Evolutionary conservation across 176 grass and related monocot genomes (phyloP).

Genomic region (Carex myosuroides): DNA sequence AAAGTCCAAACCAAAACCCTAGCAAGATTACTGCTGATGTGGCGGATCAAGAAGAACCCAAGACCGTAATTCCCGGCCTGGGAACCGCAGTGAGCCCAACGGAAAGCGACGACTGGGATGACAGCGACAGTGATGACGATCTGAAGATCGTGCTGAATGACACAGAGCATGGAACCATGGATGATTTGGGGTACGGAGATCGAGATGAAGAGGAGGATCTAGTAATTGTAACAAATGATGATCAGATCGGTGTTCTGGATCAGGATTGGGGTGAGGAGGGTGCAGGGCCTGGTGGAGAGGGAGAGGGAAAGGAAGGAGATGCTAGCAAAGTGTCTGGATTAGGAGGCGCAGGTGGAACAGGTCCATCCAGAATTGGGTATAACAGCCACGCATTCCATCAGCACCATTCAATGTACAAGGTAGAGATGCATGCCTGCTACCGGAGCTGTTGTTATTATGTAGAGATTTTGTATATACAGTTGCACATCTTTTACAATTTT

Average conservation of each 20-base stretch:
- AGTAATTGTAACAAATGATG: slow-evolving; percentile 66
- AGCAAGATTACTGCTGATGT: not conserved
- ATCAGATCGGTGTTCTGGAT: slow-evolving; percentile 56
- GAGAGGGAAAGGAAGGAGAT: slow-evolving; percentile 65
- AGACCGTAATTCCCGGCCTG: slow-evolving; percentile 63
- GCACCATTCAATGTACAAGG: slow-evolving; percentile 98
- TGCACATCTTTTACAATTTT: not conserved
- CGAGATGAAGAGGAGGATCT: slow-evolving; percentile 69
- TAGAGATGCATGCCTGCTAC: slow-evolving; percentile 39
- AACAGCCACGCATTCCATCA: slow-evolving; percentile 63
- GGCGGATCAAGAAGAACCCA: slow-evolving; percentile 30
- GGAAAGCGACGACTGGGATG: slow-evolving; percentile 74
- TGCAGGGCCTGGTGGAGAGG: slow-evolving; percentile 26
- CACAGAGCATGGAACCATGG: slow-evolving; percentile 35
- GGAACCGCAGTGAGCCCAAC: slow-evolving; percentile 26
- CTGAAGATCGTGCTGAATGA: slow-evolving; percentile 97
- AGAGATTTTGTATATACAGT: slow-evolving; percentile 17
- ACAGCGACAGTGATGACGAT: slow-evolving; percentile 94
- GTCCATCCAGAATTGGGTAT: slow-evolving; percentile 58
- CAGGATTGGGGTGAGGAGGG: slow-evolving; percentile 89
- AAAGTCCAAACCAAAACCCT: slow-evolving; percentile 20
- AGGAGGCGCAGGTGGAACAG: slow-evolving; percentile 23
- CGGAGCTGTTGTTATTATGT: slow-evolving; percentile 25
- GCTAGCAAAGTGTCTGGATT: slow-evolving; percentile 27
- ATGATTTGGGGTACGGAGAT: slow-evolving; percentile 49